Conservation (phyloP, 2,329 filamentous ascomycete genomes). For the Thelonectria olida region DNA sequence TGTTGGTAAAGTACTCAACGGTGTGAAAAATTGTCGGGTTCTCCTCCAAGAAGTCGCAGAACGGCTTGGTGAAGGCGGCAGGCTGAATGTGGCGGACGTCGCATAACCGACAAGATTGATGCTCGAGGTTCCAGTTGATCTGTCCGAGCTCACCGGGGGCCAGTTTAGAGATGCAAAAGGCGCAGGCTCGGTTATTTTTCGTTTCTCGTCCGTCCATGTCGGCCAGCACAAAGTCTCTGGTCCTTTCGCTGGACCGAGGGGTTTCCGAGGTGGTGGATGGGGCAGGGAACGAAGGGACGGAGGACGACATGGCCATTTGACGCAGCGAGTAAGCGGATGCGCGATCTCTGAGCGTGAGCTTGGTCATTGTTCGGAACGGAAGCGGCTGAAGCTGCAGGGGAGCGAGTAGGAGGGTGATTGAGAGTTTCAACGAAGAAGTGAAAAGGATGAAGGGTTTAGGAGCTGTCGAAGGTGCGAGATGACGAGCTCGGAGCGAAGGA, state of each 20-base stretch:
- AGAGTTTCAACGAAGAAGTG: slow-evolving; percentile 1
- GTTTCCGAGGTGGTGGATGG: slow-evolving; percentile 39
- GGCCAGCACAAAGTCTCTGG: slow-evolving; percentile 59
- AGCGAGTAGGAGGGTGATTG: background rate
- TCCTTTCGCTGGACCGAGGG: slow-evolving; percentile 16
- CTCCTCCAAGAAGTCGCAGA: slow-evolving; percentile 84
- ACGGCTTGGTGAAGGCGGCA: slow-evolving; percentile 81
- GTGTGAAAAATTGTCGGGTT: slow-evolving; percentile 96
- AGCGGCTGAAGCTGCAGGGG: slow-evolving; percentile 17
- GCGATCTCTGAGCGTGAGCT: slow-evolving; percentile 55
- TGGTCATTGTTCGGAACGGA: slow-evolving; percentile 50
- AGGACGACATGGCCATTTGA: slow-evolving; percentile 47
- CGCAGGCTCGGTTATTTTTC: slow-evolving; percentile 49
- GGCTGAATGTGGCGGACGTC: slow-evolving; percentile 55
- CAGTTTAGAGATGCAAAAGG: slow-evolving; percentile 50
- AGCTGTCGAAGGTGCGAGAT: slow-evolving; percentile 25
- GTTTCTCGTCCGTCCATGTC: slow-evolving; percentile 50
- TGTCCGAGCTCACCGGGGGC: slow-evolving; percentile 39
- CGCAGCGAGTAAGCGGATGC: slow-evolving; percentile 57
- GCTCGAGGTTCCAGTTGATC: slow-evolving; percentile 43
- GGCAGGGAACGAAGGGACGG: slow-evolving; percentile 33
- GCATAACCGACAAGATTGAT: slow-evolving; percentile 48
- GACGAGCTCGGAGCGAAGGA: slow-evolving; percentile 28
- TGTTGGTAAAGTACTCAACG: slow-evolving; percentile 79
- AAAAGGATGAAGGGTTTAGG: background rate